Base-by-base conservation (phyloP, 305 asterid genomes). In the Rubia balearica region DNA sequence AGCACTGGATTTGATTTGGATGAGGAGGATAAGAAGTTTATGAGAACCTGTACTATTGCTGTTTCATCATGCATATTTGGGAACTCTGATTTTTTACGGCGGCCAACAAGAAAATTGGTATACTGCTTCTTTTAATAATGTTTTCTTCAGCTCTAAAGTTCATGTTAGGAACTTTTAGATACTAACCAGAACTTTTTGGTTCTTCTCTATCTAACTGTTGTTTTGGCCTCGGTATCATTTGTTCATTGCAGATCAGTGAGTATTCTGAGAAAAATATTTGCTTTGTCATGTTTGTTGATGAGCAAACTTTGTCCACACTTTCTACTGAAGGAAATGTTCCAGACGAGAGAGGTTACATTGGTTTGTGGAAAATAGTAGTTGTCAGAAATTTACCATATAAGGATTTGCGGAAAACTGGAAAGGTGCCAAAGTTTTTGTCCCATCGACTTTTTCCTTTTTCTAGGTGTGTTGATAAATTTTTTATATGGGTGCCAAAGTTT, bases 21-120 rank as follows among this genome's bases (percentile, higher is more conserved):
- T 27, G 90, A 86, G 81, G 78, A 80, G 79, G 98, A 90, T 79
- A 87, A 81, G 70, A 79, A 71, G 76, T 86, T 83, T 76, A 87
- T 81, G 98, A 85, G 70, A 74, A 80, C 76, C 41, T 92, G 98
- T 76, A 78, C 69, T 71, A 82, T 92, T 76, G 90, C 73, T 49
- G 97, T 92, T 64, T 87, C 98, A 57, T 92, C 98, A 5, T 92
- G 98, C 86, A 90, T 89, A 74, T 92, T 90, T 79, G 98, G 98
- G 68, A 92, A 85, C 89, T 92, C 92, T 19, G 98, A 92, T 79
- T 92, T 87, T 75, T 74, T 92, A 82, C 87, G 97, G 74, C 85
- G 95, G 74, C 98, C 98, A 71, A 77, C 95, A 70, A 87, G 92
- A 88, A 90, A 86, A 90, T 41, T 89, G 95, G 98, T 92, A 88